Base-by-base conservation (phyloP, 2,329 filamentous ascomycete genomes). In the Celoporthe dispersa region DNA sequence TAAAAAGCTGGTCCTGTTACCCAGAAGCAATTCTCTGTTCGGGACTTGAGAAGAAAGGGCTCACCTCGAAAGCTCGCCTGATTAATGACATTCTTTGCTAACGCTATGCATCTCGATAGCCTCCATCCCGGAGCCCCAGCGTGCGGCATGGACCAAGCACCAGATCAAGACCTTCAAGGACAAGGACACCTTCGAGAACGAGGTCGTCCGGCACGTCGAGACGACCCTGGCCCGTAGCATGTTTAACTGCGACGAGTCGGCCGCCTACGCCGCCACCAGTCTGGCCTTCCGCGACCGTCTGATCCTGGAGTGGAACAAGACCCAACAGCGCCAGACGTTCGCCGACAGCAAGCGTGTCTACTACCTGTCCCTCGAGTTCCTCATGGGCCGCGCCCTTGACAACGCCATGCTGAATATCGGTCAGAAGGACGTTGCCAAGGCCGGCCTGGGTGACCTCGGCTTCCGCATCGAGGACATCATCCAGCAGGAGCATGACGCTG, bases 371-470 rank as follows among this genome's bases (percentile, higher is more conserved):
- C 89, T 99, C 70, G 96, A 99, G 82, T 99, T 99, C 77, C 84
- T 99, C 77, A 99, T 99, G 96, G 96, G 96, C 57, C 88, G 96
- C 78, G 92, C 96, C 62, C 84, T 99, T 73, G 96, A 99, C 85
- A 99, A 99, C 88, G 95, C 96, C 73, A 98, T 99, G 93, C 88
- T 99, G 74, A 99, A 99, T 80, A 89, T 97, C 68, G 93, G 93
- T 33, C 86, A 94, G 80, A 99, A 98, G 82, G 89, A 94, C 76
- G 84, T 91, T 71, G 95, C 96, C 66, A 91, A 89, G 81, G 94
- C 92, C 76, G 96, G 96, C 75, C 87, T 99, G 62, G 79, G 84
- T 3, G 94, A 98, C 12, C 92, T 99, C 33, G 96, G 96, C 35
- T 99, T 99, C 88, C 92, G 94, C 67, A 94, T 99, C 78, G 96